Evolutionary conservation across 2,329 filamentous ascomycete species (phyloP), one percentile per base, ranked within the genome.

Genomic region (Graphiopsis chlorocephala): DNA sequence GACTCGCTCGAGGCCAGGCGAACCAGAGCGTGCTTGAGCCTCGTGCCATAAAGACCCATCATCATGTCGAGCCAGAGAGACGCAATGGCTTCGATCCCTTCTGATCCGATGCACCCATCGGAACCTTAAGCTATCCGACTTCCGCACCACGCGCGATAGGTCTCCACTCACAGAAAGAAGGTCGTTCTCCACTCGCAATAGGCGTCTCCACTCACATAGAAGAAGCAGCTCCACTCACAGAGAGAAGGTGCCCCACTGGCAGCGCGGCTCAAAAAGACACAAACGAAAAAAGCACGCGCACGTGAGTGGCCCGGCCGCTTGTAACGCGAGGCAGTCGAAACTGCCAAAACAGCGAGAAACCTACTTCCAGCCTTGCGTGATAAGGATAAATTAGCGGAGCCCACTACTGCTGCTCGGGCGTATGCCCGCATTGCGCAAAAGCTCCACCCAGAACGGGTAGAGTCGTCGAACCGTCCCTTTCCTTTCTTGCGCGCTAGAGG

Each of bases 111-210:
- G 38, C 58, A 61, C 26, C 57, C 57, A 47, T 60, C 25, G 42
- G 26, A 59, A 59, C 56, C 56, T 59, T 45, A 23, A 45, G n/a
- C n/a, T 45, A 45, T 62, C 60, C 60, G 60, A 62, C 31, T 62
- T 62, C 60, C 60, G 58, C 58, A 35, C 55, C 55, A 58, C 58
- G 58, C 58, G 53, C 53, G 12, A 42, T 25, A 25, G n/a, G 38
- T 45, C 38, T 20, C 38, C 38, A 45, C 38, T 45, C n/a, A 8
- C n/a, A 42, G 17, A 42, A 42, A 42, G 17, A 42, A 42, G 35
- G 35, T 38, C 17, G 17, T 8, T n/a, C 38, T 45, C 38, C 38
- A 20, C 38, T 45, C n/a, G 38, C 38, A 45, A 45, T 20, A 45
- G 38, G 38, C n/a, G 38, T 45, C 38, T 45, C 38, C 38, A 45